phyloP scores from a whole-genome alignment of 805 yeast genomes.

The Candida krabiensis region DNA sequence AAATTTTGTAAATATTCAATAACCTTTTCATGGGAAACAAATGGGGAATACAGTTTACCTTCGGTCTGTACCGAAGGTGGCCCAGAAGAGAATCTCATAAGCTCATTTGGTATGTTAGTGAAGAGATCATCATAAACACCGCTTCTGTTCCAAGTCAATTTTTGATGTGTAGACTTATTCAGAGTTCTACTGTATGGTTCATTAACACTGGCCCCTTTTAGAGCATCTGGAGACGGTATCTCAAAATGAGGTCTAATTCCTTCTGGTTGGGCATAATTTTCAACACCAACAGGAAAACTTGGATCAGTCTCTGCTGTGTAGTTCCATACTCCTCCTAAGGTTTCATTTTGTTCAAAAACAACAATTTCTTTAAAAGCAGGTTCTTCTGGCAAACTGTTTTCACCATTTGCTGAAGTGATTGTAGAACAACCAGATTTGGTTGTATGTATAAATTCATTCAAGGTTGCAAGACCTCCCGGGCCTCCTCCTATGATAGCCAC shows the following conservation, averaged over 20 bases:
- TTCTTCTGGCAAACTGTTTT: slow-evolving; percentile 13
- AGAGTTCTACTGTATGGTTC: slow-evolving; percentile 12
- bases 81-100: slow-evolving; percentile 39
- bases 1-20: slow-evolving; percentile 17
- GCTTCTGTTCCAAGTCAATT: slow-evolving; percentile 32
- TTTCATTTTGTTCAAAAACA: slow-evolving; percentile 39
- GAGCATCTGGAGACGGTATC: slow-evolving; percentile 3
- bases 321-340: slow-evolving; percentile 44
- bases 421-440: slow-evolving; percentile 28
- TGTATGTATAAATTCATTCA: slow-evolving; percentile 33
- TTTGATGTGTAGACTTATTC: slow-evolving; percentile 8
- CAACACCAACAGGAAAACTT: slow-evolving; percentile 17
- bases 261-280: slow-evolving; percentile 13
- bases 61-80: slow-evolving; percentile 8
- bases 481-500: slow-evolving; percentile 37
- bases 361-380: slow-evolving; percentile 36
- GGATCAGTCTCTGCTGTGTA: slow-evolving; percentile 19
- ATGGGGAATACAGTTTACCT: slow-evolving; percentile 22
- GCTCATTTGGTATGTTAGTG: slow-evolving; percentile 41
- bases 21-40: slow-evolving; percentile 22
- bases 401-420: slow-evolving; percentile 4
- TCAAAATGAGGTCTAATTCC: slow-evolving; percentile 11
- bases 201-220: slow-evolving; percentile 19
- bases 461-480: slow-evolving; percentile 29
- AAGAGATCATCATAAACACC: slow-evolving; percentile 38